Percentiles rank a stretch among this genome's conserved stretches.
These are phyloP conservation scores for Aphanoascus verrucosus DNA, from an alignment of 2,329 filamentous ascomycete species.

Conservation along the genomic window DNA sequence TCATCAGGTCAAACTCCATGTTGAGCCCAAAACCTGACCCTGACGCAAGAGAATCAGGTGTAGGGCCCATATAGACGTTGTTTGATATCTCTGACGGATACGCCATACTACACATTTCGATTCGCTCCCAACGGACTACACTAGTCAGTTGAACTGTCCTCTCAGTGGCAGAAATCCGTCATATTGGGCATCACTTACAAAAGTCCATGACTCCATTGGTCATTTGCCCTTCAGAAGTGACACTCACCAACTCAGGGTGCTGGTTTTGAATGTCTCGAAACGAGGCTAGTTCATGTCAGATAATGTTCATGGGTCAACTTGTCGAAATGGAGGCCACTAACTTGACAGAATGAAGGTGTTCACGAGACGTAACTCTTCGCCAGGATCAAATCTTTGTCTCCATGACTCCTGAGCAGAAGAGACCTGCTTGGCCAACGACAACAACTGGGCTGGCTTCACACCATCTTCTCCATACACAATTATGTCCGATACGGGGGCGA, in stretches of 20 bases:
- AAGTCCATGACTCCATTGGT: conserved; percentile 80
- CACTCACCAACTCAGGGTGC: conserved; percentile 59
- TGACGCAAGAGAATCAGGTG: conserved; percentile 44
- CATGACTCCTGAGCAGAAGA: conserved; percentile 67
- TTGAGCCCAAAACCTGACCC: conserved; percentile 41
- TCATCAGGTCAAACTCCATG: conserved; percentile 63
- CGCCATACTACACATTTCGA: conserved; percentile 92
- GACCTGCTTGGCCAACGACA: conserved; percentile 54
- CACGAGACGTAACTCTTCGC: conserved; percentile 52
- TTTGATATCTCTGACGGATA: conserved; percentile 74
- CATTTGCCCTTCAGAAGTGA: conserved; percentile 59
- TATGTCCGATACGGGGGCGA: conserved; percentile 80
- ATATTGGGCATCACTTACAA: conserved; percentile 39
- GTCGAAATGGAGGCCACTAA: conserved; percentile 27
- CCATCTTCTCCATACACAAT: conserved; percentile 76
- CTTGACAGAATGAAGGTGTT: conserved; percentile 71
- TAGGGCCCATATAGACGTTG: conserved; percentile 86
- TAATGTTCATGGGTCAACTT: not conserved
- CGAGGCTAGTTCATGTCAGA: conserved; percentile 32
- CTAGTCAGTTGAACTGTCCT: conserved; percentile 4
- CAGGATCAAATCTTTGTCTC: conserved; percentile 53
- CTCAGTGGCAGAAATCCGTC: not conserved
- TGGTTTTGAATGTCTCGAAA: conserved; percentile 63
- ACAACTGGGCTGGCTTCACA: conserved; percentile 50
- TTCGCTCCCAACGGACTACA: conserved; percentile 64